Evolutionary conservation across 2,329 filamentous ascomycete species (phyloP), one percentile per base, ranked within the genome.

Genomic region (Nemania sp.): DNA sequence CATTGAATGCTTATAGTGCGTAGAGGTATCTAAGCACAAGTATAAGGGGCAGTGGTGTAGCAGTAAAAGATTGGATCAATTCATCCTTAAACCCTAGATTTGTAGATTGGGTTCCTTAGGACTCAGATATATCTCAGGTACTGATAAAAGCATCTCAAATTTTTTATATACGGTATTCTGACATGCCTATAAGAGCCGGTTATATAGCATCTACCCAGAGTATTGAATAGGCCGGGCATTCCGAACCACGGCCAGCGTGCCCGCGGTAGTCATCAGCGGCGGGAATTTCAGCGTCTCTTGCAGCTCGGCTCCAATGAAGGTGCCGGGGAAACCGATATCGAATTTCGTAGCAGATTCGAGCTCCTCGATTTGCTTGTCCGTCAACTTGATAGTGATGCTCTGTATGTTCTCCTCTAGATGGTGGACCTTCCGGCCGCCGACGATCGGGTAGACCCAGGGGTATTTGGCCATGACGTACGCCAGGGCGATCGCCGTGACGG

Each of bases 371-470:
- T 88, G 81, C 13, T 82, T 77, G 0, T 79, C 73, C 0, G 77
- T 79, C 53, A 88, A 72, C 20, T 70, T 65, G 37, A 87, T 68
- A 5, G 69, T 75, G 57, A 88, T 68, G 0, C 82, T 83, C 65
- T 81, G 75, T 57, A 88, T 83, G 68, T 86, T 87, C 13, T 78
- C 75, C 54, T 77, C 67, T 10, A 85, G 68, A 57, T 85, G 81
- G 67, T 83, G 80, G 18, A 81, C 67, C 67, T 80, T 85, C n/a
- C 81, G 74, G 0, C 80, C 79, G 1, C 83, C 83, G 12, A 85
- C 69, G 45, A 85, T 78, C 0, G 82, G 83, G 64, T 81, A 80
- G n/a, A 85, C 81, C 60, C 83, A 77, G 0, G 78, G 76, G 0
- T 79, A 73, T 74, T 85, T 85, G 61, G 76, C 70, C 65, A 78